Conservation (phyloP, 495 filamentous ascomycete genomes). For the Talaromyces ruber region DNA sequence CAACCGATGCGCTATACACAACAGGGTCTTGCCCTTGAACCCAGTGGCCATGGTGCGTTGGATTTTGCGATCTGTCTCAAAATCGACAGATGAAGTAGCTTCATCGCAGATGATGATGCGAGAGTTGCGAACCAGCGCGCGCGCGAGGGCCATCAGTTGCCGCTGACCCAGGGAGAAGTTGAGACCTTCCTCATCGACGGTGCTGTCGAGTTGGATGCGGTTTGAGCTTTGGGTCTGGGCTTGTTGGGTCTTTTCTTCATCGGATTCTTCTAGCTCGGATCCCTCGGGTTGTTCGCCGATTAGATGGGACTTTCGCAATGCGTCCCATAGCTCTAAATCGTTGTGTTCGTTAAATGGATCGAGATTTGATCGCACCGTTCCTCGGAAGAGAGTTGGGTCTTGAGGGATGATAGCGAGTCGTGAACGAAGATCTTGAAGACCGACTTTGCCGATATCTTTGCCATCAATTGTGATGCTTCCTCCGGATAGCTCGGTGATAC, state of each 20-base stretch:
- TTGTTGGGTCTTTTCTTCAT: slow-evolving; percentile 11
- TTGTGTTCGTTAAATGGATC: slow-evolving; percentile 86
- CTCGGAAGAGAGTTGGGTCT: slow-evolving; percentile 89
- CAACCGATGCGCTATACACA: slow-evolving; percentile 92
- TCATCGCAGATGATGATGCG: slow-evolving; percentile 97
- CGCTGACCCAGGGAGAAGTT: slow-evolving; percentile 97
- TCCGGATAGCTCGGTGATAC: slow-evolving; percentile 72
- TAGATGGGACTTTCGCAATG: slow-evolving; percentile 73
- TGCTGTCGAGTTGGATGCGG: slow-evolving; percentile 72
- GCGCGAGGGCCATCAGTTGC: slow-evolving; percentile 89
- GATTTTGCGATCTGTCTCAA: slow-evolving; percentile 94
- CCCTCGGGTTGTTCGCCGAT: slow-evolving; percentile 39
- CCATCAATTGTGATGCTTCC: slow-evolving; percentile 88
- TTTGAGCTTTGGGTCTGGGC: slow-evolving; percentile 9
- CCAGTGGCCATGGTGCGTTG: slow-evolving; percentile 81
- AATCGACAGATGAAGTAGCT: slow-evolving; percentile 86
- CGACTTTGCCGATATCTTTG: slow-evolving; percentile 77
- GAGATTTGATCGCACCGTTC: slow-evolving; percentile 83
- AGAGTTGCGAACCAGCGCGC: slow-evolving; percentile 75
- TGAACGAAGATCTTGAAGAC: slow-evolving; percentile 78
- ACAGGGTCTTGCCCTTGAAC: slow-evolving; percentile 79
- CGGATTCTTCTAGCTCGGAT: slow-evolving; percentile 13
- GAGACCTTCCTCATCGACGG: slow-evolving; percentile 87
- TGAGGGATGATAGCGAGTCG: slow-evolving; percentile 93
- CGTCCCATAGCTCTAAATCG: slow-evolving; percentile 82